Base-by-base conservation (phyloP, 1,284 basidiomycete species). In the Rhodofomes roseus region DNA sequence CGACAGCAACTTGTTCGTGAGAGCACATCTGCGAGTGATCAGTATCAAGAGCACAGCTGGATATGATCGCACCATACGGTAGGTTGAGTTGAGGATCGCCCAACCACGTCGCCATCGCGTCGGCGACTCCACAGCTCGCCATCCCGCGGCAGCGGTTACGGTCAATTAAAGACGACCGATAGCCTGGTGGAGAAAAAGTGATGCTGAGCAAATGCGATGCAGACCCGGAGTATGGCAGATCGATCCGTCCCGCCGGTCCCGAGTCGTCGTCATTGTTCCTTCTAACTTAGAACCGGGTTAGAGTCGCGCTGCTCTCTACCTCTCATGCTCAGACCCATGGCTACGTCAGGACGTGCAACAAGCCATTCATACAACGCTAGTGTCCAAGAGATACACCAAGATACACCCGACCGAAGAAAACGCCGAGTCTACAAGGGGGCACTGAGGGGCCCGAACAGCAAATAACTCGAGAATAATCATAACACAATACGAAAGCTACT, bases 401-500 rank as follows among this genome's bases (percentile, higher is more conserved):
- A 2, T 29, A 48, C 46, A 27, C 29, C 25, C 25, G 12, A 29
- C 23, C 46, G 46, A 48, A 27, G 25, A 48, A 14, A n/a, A 48
- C 27, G 11, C 25, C 7, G 46, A 29, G 46, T 48, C 46, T 48
- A 48, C 46, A 14, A 29, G 46, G 16, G 18, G 25, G 46, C 29
- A 16, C 46, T 48, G 46, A 16, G 14, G 46, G 25, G 46, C 4
- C 25, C 25, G 14, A 27, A 31, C 4, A 29, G 12, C 16, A 44
- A 48, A 48, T 48, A 48, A 48, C 25, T 48, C 25, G 46, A 29
- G 46, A 29, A 48, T 48, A 48, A 48, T 29, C 62, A 73, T 53
- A 73, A 61, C 8, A 70, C 66, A 18, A 73, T 63, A 4, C 72
- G 71, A 63, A 73, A 73, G 62, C 72, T 72, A 55, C 68, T 71